phyloP scores from a whole-genome alignment of 306 rosid species.

The Castanospermum australe region DNA sequence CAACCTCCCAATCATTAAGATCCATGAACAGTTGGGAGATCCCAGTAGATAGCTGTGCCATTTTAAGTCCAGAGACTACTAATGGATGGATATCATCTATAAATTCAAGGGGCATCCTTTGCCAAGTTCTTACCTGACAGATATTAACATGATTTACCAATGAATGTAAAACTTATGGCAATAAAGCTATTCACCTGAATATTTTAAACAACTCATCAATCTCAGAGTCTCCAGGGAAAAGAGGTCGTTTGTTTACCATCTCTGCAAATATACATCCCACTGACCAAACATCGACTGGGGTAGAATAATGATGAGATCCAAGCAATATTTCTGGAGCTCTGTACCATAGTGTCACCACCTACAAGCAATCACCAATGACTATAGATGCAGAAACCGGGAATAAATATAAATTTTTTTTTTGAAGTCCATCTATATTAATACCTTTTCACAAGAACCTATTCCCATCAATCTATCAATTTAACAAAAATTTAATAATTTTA shows the following conservation, averaged over 20 bases:
- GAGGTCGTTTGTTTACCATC: conserved; percentile 88
- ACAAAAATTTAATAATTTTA: neutral
- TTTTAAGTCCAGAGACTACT: neutral
- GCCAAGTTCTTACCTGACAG: neutral
- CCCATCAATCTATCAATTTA: conserved; percentile 54
- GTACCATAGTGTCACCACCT: conserved; percentile 99
- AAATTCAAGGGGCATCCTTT: conserved; percentile 4
- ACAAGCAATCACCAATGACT: conserved; percentile 23
- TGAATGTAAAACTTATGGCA: neutral
- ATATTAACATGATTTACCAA: neutral
- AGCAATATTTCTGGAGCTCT: conserved; percentile 99
- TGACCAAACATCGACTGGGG: conserved; percentile 98
- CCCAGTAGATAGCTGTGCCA: neutral
- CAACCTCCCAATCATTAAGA: neutral
- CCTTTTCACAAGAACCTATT: conserved; percentile 29
- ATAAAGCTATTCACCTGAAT: conserved; percentile 70
- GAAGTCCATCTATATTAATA: neutral
- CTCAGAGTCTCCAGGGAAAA: conserved; percentile 98
- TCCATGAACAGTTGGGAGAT: neutral
- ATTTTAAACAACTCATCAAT: conserved; percentile 94
- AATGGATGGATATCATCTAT: neutral
- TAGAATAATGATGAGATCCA: conserved; percentile 96
- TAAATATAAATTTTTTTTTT: neutral
- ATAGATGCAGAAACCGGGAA: conserved; percentile 17
- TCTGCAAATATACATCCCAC: conserved; percentile 99